Evolutionary conservation across 768 basidiomycete genomes (phyloP).

Genomic region (Panus rudis): DNA sequence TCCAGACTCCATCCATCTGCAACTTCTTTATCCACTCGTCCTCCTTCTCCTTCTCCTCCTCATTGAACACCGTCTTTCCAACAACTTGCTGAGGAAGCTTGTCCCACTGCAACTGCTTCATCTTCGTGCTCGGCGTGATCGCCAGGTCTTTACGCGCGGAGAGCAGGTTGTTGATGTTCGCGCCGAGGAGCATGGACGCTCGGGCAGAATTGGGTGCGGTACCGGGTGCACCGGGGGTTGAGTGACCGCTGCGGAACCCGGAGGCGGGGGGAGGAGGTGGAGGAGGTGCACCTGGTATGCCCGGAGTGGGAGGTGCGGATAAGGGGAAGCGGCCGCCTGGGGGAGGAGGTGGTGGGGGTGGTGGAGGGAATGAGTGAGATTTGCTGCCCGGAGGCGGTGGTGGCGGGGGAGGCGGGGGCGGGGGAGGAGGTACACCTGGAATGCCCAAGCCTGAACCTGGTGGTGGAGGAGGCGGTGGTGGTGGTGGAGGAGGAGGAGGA

Average conservation of each 20-base stretch:
- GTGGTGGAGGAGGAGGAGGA: constrained; percentile 23
- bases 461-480: constrained; percentile 31
- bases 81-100: constrained; percentile 90
- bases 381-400: constrained; percentile 24
- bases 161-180: constrained; percentile 48
- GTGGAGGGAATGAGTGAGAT: constrained; percentile 28
- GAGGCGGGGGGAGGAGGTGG: constrained; percentile 31
- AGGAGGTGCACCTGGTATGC: constrained; percentile 20
- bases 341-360: constrained; percentile 22
- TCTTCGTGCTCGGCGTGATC: constrained; percentile 80
- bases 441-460: constrained; percentile 21
- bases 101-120: constrained; percentile 99
- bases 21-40: constrained; percentile 78
- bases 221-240: constrained; percentile 31
- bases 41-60: constrained; percentile 62
- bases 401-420: constrained; percentile 29
- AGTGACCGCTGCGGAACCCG: constrained; percentile 20
- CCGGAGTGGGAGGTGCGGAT: constrained; percentile 19
- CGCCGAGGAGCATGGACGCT: constrained; percentile 52
- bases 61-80: constrained; percentile 78
- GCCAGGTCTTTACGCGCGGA: constrained; percentile 78
- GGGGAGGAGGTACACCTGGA: constrained; percentile 12
- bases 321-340: constrained; percentile 16
- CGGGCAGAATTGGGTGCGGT: constrained; percentile 45
- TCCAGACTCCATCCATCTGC: constrained; percentile 82